phyloP scores from a whole-genome alignment of 2,329 filamentous ascomycete species.

The Fusarium verrucosum region DNA sequence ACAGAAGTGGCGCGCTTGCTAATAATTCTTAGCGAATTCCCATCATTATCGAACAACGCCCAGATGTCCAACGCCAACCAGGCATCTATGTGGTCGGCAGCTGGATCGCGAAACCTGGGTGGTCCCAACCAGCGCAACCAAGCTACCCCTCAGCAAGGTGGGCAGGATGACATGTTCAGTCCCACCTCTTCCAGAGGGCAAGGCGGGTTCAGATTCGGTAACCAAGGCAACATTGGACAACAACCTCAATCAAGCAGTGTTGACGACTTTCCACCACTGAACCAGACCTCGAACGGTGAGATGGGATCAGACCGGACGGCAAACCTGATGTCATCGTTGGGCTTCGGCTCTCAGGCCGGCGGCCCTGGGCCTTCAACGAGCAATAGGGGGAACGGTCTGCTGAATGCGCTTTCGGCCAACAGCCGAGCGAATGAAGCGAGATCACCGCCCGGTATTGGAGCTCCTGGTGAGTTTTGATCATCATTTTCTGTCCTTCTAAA shows the following conservation, averaged over 20 bases:
- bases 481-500: neutral
- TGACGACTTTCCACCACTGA: constrained; percentile 72
- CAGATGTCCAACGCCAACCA: constrained; percentile 61
- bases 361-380: constrained; percentile 50
- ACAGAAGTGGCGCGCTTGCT: constrained; percentile 6
- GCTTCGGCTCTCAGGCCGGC: constrained; percentile 61
- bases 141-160: constrained; percentile 61
- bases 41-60: constrained; percentile 69
- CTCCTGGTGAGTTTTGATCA: constrained; percentile 46
- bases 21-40: constrained; percentile 68
- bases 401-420: constrained; percentile 71
- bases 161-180: constrained; percentile 59
- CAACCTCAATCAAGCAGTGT: constrained; percentile 60
- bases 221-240: constrained; percentile 54
- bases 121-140: constrained; percentile 62
- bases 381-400: constrained; percentile 66
- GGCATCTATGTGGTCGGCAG: constrained; percentile 64
- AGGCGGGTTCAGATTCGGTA: constrained; percentile 64
- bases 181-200: constrained; percentile 58
- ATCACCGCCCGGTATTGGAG: constrained; percentile 57
- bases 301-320: constrained; percentile 64
- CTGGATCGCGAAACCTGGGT: constrained; percentile 59
- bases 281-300: constrained; percentile 65
- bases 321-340: constrained; percentile 63
- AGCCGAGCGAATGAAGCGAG: constrained; percentile 60